These are phyloP conservation scores for Saccharomyces hybrid DNA, from an alignment of 1,139 yeast species.

Conservation along the genomic window DNA sequence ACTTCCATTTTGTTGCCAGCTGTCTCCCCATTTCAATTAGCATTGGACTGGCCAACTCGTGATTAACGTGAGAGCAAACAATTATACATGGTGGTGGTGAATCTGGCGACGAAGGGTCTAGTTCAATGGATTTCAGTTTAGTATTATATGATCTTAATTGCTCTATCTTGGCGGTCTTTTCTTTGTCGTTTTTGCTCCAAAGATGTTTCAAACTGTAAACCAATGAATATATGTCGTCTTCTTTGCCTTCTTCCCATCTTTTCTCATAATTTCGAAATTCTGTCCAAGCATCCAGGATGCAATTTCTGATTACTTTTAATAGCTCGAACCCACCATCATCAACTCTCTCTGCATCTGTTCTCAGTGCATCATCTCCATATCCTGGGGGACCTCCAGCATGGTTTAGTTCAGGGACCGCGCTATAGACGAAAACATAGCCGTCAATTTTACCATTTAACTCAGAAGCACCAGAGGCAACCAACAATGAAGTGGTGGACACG, in stretches of 20 bases:
- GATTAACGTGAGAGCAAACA: conserved; percentile 53
- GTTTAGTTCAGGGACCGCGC: conserved; percentile 51
- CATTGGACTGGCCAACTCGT: conserved; percentile 49
- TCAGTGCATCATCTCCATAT: conserved; percentile 7
- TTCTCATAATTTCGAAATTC: conserved; percentile 50
- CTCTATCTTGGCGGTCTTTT: conserved; percentile 17
- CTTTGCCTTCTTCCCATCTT: conserved; percentile 55
- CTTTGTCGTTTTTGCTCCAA: conserved; percentile 39
- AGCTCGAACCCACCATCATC: conserved; percentile 38
- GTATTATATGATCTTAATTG: conserved; percentile 21
- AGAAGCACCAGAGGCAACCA: conserved; percentile 72
- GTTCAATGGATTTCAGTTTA: conserved; percentile 20
- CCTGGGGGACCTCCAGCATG: conserved; percentile 14
- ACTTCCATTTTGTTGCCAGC: conserved; percentile 52
- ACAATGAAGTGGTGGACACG: conserved; percentile 55
- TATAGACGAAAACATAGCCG: conserved; percentile 61
- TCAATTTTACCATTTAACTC: conserved; percentile 67
- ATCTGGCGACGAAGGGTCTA: conserved; percentile 43
- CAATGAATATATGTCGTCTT: conserved; percentile 56
- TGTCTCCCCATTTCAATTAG: conserved; percentile 48
- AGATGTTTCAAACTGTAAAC: conserved; percentile 49
- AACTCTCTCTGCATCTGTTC: conserved; percentile 11
- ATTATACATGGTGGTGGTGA: conserved; percentile 63
- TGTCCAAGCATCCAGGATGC: conserved; percentile 66
- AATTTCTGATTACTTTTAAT: conserved; percentile 42